Evolutionary conservation across 202 grass and related monocot genomes (phyloP).

Genomic region (Carex arenaria): DNA sequence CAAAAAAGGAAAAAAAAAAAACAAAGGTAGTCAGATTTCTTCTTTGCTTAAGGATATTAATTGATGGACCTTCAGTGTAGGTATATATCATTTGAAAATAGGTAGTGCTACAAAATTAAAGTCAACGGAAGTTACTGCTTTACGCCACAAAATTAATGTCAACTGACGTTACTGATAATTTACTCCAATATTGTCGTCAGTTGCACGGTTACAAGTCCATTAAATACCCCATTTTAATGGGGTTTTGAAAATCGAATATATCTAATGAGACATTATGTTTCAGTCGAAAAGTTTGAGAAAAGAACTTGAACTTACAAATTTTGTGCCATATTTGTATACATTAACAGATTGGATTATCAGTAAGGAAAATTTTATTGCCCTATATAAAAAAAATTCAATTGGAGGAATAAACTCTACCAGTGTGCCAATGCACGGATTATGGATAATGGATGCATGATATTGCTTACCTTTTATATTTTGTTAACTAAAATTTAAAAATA

Average conservation of each 20-base stretch:
- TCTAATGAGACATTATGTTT: background rate
- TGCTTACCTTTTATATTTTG: background rate
- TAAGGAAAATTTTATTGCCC: background rate
- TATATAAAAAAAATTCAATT: background rate
- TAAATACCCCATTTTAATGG: background rate
- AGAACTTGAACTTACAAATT: background rate
- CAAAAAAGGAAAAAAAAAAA: too few species aligned
- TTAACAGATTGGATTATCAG: background rate
- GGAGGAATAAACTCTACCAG: background rate
- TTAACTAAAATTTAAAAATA: background rate
- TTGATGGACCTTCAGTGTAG: background rate
- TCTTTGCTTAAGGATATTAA: background rate
- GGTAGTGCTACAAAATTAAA: background rate
- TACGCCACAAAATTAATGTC: background rate
- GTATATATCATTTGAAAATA: background rate
- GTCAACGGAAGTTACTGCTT: background rate
- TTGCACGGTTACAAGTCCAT: background rate
- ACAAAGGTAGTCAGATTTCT: background rate
- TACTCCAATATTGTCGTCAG: background rate
- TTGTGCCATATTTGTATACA: background rate
- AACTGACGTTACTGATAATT: background rate
- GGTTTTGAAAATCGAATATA: background rate
- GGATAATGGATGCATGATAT: background rate
- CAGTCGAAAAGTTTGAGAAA: background rate
- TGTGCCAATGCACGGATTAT: background rate